Conservation (phyloP, 192 early-diverging fungal genomes). For the Dissophora globulifera region DNA sequence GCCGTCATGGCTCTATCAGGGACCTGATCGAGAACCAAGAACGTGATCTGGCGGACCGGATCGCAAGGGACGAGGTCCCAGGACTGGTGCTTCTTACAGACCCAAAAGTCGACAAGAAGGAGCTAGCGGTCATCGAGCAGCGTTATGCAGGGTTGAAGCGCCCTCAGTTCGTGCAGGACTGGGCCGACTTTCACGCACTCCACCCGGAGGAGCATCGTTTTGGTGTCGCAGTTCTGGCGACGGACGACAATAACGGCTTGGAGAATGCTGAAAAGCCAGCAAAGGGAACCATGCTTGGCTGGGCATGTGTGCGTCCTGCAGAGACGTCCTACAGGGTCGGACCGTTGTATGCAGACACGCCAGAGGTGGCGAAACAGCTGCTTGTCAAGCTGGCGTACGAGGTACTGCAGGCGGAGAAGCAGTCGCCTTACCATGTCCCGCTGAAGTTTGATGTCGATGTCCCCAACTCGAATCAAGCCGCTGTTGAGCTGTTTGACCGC, state of each 20-base stretch:
- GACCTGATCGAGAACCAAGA: conserved; percentile 11
- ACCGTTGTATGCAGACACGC: conserved; percentile 32
- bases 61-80: not conserved
- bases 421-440: not conserved
- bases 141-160: conserved; percentile 32
- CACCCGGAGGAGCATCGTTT: conserved; percentile 22
- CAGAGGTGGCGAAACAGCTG: conserved; percentile 38
- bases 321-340: conserved; percentile 44
- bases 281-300: conserved; percentile 17
- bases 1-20: conserved; percentile 15
- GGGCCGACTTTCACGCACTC: conserved; percentile 23
- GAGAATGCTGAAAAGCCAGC: too few relatives aligned
- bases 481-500: conserved; percentile 23
- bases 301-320: conserved; percentile 50
- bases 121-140: conserved; percentile 13
- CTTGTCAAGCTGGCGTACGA: conserved; percentile 39
- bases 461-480: conserved; percentile 17
- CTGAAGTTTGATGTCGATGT: conserved; percentile 27
- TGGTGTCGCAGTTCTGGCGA: conserved; percentile 15
- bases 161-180: conserved; percentile 18
- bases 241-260: not conserved
- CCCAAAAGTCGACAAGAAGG: conserved; percentile 13
- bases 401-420: conserved; percentile 6
- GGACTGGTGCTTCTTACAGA: conserved; percentile 21
- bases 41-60: conserved; percentile 6